These are phyloP conservation scores for Schoenoplectus tabernaemontani DNA, from an alignment of 202 grass and related monocot genomes.

Conservation along the genomic window DNA sequence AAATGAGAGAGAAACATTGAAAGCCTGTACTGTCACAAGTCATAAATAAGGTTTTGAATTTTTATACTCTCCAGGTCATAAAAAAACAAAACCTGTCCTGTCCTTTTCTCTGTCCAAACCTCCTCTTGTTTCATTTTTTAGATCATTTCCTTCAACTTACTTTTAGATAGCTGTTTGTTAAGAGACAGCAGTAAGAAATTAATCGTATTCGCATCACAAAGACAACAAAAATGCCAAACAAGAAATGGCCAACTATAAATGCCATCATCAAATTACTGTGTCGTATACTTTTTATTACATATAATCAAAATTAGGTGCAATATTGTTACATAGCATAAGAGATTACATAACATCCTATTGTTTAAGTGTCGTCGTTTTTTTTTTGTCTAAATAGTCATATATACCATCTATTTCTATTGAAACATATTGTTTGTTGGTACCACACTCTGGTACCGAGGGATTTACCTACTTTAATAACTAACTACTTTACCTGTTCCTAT, in stretches of 20 bases:
- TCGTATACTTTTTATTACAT: too few species aligned
- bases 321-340: too few species aligned
- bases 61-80: background rate
- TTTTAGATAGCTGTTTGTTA: background rate
- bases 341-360: too few species aligned
- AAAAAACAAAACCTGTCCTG: background rate
- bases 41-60: background rate
- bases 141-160: background rate
- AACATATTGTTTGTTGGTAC: too few species aligned
- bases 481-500: too few species aligned
- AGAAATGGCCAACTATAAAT: background rate
- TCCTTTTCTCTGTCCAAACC: background rate
- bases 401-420: too few species aligned
- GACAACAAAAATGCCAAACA: background rate
- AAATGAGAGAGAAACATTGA: slow-evolving; percentile 3
- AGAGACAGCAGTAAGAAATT: background rate
- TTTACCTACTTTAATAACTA: too few species aligned
- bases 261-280: too few species aligned
- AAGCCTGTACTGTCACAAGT: background rate
- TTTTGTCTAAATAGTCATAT: too few species aligned
- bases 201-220: background rate
- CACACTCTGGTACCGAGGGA: too few species aligned
- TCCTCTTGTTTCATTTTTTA: background rate
- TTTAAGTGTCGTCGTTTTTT: too few species aligned
- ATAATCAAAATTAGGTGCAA: too few species aligned